Evolutionary conservation across 306 rosid species (phyloP).

Genomic region (Prunus campanulata): DNA sequence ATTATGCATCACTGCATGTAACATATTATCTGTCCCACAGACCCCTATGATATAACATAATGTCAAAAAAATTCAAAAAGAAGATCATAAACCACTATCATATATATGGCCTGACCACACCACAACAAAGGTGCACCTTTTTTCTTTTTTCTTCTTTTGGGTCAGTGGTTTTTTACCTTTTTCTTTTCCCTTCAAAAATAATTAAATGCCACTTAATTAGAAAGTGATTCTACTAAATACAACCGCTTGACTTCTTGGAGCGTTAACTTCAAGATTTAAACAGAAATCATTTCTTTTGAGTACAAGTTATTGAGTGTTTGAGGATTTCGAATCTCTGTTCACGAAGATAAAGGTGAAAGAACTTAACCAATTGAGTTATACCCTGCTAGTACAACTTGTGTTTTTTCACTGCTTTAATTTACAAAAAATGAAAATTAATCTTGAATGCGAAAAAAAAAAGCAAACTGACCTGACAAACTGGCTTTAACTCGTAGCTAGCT

Average conservation of each 20-base stretch:
- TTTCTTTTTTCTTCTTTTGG: background rate
- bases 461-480: no score
- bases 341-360: fast-evolving
- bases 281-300: background rate
- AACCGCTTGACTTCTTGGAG: background rate
- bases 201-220: background rate
- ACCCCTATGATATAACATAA: background rate
- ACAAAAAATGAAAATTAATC: background rate
- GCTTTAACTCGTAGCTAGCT: no score
- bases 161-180: background rate
- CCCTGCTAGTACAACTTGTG: no score
- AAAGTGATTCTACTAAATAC: background rate
- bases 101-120: background rate
- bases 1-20: background rate
- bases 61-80: background rate
- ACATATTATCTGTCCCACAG: background rate
- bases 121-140: background rate
- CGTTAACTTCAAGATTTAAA: background rate
- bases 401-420: no score
- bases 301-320: no score
- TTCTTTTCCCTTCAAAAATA: background rate
- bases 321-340: no score
- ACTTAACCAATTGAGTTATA: no score
- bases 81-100: background rate
- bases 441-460: no score